Percentiles rank a stretch among this genome's conserved stretches.
Conservation (phyloP, 805 yeast genomes). For the Hanseniaspora meyeri region DNA sequence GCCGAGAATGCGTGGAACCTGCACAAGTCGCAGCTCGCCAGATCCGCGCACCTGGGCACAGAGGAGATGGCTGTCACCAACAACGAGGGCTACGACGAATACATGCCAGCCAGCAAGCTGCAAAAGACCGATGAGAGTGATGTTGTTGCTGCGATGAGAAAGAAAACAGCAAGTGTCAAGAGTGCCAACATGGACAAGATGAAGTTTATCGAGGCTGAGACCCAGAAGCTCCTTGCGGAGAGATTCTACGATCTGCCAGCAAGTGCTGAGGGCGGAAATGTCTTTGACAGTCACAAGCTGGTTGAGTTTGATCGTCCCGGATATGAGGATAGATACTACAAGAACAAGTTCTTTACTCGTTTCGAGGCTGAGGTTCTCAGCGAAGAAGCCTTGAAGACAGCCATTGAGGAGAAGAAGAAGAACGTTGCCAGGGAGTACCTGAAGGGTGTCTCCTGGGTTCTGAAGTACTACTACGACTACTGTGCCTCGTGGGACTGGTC, state of each 20-base stretch:
- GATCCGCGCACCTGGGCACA: conserved; percentile 16
- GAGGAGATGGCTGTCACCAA: conserved; percentile 10
- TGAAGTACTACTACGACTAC: conserved; percentile 88
- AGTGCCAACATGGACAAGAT: conserved; percentile 13
- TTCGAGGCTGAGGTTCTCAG: conserved; percentile 27
- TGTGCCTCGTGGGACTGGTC: conserved; percentile 99
- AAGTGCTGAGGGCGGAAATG: conserved; percentile 18
- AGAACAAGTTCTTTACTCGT: conserved; percentile 47
- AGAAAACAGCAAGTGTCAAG: conserved; percentile 28
- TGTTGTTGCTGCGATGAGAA: conserved; percentile 47
- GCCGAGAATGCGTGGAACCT: neutral
- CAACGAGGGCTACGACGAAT: neutral
- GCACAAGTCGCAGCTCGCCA: conserved; percentile 9
- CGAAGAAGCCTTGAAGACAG: conserved; percentile 25
- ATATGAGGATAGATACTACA: conserved; percentile 68
- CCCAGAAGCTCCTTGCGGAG: conserved; percentile 16
- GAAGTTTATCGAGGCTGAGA: conserved; percentile 15
- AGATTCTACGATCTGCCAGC: conserved; percentile 16
- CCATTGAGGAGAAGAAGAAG: conserved; percentile 41
- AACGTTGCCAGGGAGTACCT: conserved; percentile 61
- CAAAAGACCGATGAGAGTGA: conserved; percentile 26
- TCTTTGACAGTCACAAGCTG: conserved; percentile 35
- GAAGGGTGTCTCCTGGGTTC: conserved; percentile 95
- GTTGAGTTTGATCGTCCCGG: conserved; percentile 81
- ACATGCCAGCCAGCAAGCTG: neutral